A percentile compares a stretch with the other conserved stretches of the same genome.
These are phyloP conservation scores for Stachybotrys chartarum DNA, from an alignment of 2,329 filamentous ascomycete species.

Conservation along the genomic window DNA sequence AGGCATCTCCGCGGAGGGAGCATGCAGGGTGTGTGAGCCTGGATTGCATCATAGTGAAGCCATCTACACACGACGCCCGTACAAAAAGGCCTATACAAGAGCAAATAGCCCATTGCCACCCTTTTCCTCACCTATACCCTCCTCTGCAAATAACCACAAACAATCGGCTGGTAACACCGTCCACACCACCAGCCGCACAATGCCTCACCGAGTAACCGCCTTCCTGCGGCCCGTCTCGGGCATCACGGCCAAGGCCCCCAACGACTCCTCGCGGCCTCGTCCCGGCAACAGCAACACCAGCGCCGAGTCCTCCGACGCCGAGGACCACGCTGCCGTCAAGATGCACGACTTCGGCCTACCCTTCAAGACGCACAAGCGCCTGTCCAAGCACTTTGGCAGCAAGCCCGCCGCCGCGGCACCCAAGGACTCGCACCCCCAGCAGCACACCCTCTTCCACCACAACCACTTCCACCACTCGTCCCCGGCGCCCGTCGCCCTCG, in stretches of 20 bases:
- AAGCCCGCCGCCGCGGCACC: not conserved
- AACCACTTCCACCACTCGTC: not conserved
- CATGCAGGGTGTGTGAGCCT: not conserved
- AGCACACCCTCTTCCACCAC: constrained; percentile 10
- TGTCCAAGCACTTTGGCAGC: constrained; percentile 33
- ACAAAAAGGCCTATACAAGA: not conserved
- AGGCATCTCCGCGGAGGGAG: not conserved
- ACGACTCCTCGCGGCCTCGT: constrained; percentile 4
- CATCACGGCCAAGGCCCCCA: constrained; percentile 35
- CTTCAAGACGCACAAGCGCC: constrained; percentile 33
- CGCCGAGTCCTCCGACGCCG: constrained; percentile 27
- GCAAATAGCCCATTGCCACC: not conserved
- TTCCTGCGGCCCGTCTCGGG: constrained; percentile 52
- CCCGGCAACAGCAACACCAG: constrained; percentile 21
- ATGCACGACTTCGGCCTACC: constrained; percentile 30
- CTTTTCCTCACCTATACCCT: not conserved
- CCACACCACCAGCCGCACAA: constrained; percentile 19
- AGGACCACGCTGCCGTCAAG: constrained; percentile 26
- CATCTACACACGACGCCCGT: not conserved
- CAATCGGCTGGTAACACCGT: not conserved
- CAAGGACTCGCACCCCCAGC: constrained; percentile 29
- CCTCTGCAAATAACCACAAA: not conserved
- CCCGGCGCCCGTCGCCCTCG: constrained; percentile 34
- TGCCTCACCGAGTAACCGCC: constrained; percentile 52
- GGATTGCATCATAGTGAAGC: not conserved